Base-by-base conservation (phyloP, 2,329 filamentous ascomycete genomes). In the Fusarium sp. region DNA sequence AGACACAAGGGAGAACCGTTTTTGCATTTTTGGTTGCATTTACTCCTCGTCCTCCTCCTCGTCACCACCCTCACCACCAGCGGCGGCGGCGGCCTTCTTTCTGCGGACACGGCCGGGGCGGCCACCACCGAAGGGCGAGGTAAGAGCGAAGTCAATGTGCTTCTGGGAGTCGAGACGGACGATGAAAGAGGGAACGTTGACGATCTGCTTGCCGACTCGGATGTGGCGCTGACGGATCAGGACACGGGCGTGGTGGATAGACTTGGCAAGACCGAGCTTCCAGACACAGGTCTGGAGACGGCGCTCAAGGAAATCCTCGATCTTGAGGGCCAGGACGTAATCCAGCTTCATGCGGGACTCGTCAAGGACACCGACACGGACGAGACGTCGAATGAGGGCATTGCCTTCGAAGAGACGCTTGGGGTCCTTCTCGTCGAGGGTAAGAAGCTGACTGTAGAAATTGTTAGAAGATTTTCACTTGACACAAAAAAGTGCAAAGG, bases 271-370 rank as follows among this genome's bases (percentile, higher is more conserved):
- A 81, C 96, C 96, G 80, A 99, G 95, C 93, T 99, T 98, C 92
- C 97, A 98, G 85, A 99, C 96, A 81, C 95, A 97, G 80, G 96
- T 99, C 92, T 99, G 95, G 77, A 98, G 95, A 86, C 96, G 95
- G 81, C 96, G 95, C 92, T 99, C 96, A 87, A 99, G 90, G 92
- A 99, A 99, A 87, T 99, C 96, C 87, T 99, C 96, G 80, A 97
- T 92, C 90, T 97, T 97, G 70, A 99, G 92, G 87, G 96, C 96
- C 83, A 99, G 88, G 83, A 99, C 96, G 92, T 99, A 98, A 98
- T 99, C 96, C 90, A 99, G 96, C 93, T 98, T 99, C 96, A 99
- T 99, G 91, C 96, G 96, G 84, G 95, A 95, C 90, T 99, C 96
- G 85, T 99, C 96, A 81, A 99, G 94, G 81, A 99, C 96, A 93